Conservation (phyloP, 2,329 filamentous ascomycete genomes). For the Bipolaris victoriae region DNA sequence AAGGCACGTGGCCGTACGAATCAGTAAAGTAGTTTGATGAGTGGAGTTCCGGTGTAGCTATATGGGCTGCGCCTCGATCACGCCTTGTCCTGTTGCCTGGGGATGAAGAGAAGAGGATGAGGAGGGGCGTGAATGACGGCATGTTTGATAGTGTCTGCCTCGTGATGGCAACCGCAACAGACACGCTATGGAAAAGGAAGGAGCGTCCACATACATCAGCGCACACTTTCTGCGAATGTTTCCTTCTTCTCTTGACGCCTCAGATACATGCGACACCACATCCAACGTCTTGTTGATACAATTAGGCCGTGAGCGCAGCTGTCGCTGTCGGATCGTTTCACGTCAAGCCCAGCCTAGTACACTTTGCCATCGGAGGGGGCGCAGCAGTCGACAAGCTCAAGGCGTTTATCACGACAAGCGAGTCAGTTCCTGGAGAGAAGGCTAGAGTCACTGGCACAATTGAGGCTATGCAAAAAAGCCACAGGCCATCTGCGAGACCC, state of each 20-base stretch:
- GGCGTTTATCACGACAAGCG: conserved; percentile 29
- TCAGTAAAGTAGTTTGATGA: conserved; percentile 24
- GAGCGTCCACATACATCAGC: conserved; percentile 45
- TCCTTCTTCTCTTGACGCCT: conserved; percentile 18
- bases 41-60: conserved; percentile 12
- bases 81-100: conserved; percentile 29
- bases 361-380: conserved; percentile 29
- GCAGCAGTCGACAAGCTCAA: conserved; percentile 27
- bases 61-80: conserved; percentile 33
- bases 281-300: conserved; percentile 15
- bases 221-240: conserved; percentile 28
- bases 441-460: conserved; percentile 19
- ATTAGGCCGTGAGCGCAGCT: conserved; percentile 14
- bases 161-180: conserved; percentile 29
- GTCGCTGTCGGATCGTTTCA: conserved; percentile 23
- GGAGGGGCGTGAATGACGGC: too few relatives aligned
- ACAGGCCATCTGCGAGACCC: conserved; percentile 28
- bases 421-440: conserved; percentile 26
- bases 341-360: conserved; percentile 29
- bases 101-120: conserved; percentile 2
- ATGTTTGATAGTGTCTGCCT: conserved; percentile 1
- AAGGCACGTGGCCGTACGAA: conserved; percentile 8
- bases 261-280: conserved; percentile 30
- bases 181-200: conserved; percentile 26
- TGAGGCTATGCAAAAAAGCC: conserved; percentile 39